Evolutionary conservation across 495 filamentous ascomycete genomes (phyloP).

Genomic region (Hypoxylon intermedium): DNA sequence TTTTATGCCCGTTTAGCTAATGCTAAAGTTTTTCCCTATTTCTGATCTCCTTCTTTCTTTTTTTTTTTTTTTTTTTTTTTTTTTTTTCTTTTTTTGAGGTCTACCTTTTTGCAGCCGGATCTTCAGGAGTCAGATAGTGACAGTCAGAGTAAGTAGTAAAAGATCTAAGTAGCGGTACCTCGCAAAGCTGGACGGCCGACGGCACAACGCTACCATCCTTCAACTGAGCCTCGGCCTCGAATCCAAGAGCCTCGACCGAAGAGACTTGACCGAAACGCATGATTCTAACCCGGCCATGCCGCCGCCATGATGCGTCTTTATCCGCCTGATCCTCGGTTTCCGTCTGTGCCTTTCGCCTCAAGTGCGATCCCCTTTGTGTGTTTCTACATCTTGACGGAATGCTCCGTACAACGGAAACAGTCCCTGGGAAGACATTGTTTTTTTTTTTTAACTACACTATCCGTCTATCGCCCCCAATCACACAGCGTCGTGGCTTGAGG

Average conservation of each 20-base stretch:
- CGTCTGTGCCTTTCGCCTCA: constrained; percentile 20
- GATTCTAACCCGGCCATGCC: constrained; percentile 25
- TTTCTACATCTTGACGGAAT: constrained; percentile 8
- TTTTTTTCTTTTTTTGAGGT: too few relatives aligned
- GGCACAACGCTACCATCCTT: constrained; percentile 22
- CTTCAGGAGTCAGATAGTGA: constrained; percentile 16
- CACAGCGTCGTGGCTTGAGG: constrained; percentile 9
- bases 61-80: too few relatives aligned
- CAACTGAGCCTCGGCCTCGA: constrained; percentile 20
- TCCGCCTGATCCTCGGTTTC: constrained; percentile 29
- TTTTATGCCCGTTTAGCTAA: constrained; percentile 16
- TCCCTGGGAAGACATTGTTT: constrained; percentile 1
- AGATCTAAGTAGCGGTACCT: constrained; percentile 31
- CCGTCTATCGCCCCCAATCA: background rate
- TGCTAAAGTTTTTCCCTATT: background rate
- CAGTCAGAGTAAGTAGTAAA: too few relatives aligned
- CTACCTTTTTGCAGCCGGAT: constrained; percentile 15
- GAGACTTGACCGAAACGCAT: constrained; percentile 20
- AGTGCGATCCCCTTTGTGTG: background rate
- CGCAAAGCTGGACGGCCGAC: background rate
- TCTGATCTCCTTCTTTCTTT: constrained; percentile 1
- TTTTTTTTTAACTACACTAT: constrained; percentile 1
- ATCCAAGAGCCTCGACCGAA: constrained; percentile 2
- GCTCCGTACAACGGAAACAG: background rate
- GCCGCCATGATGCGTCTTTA: constrained; percentile 26